A percentile compares a stretch with the other conserved stretches of the same genome.
Evolutionary conservation across 495 filamentous ascomycete genomes (phyloP).

Genomic region (Lophiostoma macrostomum): DNA sequence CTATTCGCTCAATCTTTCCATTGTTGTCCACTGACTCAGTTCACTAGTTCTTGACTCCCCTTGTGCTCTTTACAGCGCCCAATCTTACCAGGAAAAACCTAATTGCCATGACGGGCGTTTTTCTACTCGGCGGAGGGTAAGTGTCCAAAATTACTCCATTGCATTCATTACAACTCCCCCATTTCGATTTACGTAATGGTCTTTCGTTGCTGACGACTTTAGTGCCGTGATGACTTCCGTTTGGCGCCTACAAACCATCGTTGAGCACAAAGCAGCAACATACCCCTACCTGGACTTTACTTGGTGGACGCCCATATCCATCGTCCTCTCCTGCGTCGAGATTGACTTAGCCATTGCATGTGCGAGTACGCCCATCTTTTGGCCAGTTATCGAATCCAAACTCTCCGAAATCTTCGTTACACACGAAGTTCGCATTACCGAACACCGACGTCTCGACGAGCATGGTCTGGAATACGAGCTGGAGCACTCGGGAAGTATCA

Average conservation of each 20-base stretch:
- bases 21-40: too few species aligned
- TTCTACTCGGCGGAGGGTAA: conserved; percentile 23
- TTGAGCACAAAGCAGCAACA: conserved; percentile 14
- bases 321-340: conserved; percentile 26
- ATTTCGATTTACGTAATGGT: neutral
- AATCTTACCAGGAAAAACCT: conserved; percentile 14
- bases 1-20: too few species aligned
- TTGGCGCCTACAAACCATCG: conserved; percentile 26
- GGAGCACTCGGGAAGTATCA: conserved; percentile 6
- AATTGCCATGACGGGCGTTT: conserved; percentile 14
- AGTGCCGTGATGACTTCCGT: conserved; percentile 18
- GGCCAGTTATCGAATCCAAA: conserved; percentile 22
- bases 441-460: conserved; percentile 6
- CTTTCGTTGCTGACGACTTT: neutral
- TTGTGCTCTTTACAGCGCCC: conserved; percentile 14
- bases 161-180: neutral
- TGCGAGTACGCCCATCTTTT: conserved; percentile 30
- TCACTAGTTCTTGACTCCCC: conserved; percentile 20
- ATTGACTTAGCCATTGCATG: conserved; percentile 26
- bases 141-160: neutral
- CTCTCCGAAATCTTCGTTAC: conserved; percentile 24
- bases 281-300: conserved; percentile 25
- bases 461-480: conserved; percentile 8
- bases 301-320: conserved; percentile 16
- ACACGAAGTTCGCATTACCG: conserved; percentile 23